These are phyloP conservation scores for Albugo candida DNA, from an alignment of 352 stramenopile species.

Conservation along the genomic window DNA sequence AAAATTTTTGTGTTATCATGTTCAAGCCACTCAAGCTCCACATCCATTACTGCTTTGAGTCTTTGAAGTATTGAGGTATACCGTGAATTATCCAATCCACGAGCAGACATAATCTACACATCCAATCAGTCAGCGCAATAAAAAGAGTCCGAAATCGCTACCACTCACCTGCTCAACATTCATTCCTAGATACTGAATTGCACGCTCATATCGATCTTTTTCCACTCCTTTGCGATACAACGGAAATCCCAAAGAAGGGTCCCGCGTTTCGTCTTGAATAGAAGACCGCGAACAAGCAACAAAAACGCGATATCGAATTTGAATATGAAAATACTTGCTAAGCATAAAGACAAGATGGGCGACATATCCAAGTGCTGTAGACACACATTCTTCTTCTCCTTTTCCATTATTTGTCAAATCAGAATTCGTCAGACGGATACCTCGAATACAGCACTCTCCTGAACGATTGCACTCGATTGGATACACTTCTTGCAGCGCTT, in stretches of 20 bases:
- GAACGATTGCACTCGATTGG: constrained; percentile 7
- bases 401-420: constrained; percentile 5
- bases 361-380: constrained; percentile 9
- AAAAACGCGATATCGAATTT: constrained; percentile 7
- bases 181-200: constrained; percentile 7
- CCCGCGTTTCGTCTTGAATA: constrained; percentile 7
- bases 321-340: constrained; percentile 10
- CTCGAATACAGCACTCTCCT: constrained; percentile 8
- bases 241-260: constrained; percentile 5
- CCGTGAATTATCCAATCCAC: constrained; percentile 2
- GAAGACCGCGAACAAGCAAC: constrained; percentile 5
- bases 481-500: constrained; percentile 7
- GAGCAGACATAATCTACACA: constrained; percentile 3
- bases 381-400: constrained; percentile 9
- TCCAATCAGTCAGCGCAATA: neutral
- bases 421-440: constrained; percentile 6
- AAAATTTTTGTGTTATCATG: no score
- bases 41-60: constrained; percentile 6
- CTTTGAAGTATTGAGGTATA: constrained; percentile 5
- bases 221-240: constrained; percentile 7
- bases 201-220: constrained; percentile 9
- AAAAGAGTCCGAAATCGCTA: neutral
- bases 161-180: constrained; percentile 7
- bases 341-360: constrained; percentile 11
- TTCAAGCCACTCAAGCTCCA: constrained; percentile 5